phyloP scores from a whole-genome alignment of 2,329 filamentous ascomycete genomes.

The Epichloe hybrida region DNA sequence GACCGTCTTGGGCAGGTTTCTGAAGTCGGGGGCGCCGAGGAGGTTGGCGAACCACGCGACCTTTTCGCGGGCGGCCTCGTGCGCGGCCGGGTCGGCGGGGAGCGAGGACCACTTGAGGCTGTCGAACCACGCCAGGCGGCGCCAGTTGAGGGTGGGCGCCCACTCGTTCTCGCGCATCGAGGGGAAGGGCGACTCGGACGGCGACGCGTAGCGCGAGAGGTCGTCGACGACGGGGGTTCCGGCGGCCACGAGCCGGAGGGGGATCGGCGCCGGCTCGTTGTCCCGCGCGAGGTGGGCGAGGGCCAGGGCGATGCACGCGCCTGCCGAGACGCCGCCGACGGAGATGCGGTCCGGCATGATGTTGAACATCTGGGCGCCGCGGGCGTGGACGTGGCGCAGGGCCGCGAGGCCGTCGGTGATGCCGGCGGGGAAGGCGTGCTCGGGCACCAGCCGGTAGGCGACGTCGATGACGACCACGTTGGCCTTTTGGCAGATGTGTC shows the following conservation, averaged over 20 bases:
- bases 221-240: slow-evolving; percentile 28
- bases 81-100: slow-evolving; percentile 5
- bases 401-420: slow-evolving; percentile 34
- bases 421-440: slow-evolving; percentile 32
- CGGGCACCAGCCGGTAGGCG: slow-evolving; percentile 37
- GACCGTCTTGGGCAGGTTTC: slow-evolving; percentile 22
- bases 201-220: slow-evolving; percentile 21
- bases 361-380: slow-evolving; percentile 23
- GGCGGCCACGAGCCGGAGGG: slow-evolving; percentile 22
- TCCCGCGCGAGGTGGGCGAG: slow-evolving; percentile 28
- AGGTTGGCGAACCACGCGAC: slow-evolving; percentile 19
- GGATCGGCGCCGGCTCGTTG: slow-evolving; percentile 14
- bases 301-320: slow-evolving; percentile 25
- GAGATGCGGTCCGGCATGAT: slow-evolving; percentile 25
- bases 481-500: slow-evolving; percentile 29
- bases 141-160: slow-evolving; percentile 31
- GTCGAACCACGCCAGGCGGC: slow-evolving; percentile 27
- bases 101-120: slow-evolving; percentile 19
- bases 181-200: slow-evolving; percentile 23
- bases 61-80: slow-evolving; percentile 7
- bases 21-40: slow-evolving; percentile 21
- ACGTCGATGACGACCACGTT: slow-evolving; percentile 35
- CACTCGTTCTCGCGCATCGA: slow-evolving; percentile 28
- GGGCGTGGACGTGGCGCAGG: slow-evolving; percentile 22
- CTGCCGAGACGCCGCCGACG: slow-evolving; percentile 32